These are phyloP conservation scores for Leccinum angustisporum DNA, from an alignment of 1,284 basidiomycete species.

Conservation along the genomic window DNA sequence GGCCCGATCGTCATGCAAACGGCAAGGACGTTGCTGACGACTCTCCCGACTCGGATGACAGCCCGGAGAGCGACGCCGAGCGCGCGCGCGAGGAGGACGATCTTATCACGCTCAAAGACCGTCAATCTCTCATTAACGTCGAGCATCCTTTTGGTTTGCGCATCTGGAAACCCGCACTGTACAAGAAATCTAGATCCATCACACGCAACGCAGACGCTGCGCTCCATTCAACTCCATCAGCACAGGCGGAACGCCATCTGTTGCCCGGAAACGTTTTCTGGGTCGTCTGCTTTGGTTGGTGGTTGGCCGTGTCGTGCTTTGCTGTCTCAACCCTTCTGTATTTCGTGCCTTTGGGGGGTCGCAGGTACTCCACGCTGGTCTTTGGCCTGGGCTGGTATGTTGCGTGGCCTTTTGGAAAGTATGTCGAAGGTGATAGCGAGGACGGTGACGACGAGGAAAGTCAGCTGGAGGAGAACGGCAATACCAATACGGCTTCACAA, in stretches of 20 bases:
- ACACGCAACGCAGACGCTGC: slow-evolving; percentile 95
- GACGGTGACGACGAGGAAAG: slow-evolving; percentile 47
- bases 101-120: slow-evolving; percentile 92
- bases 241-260: slow-evolving; percentile 87
- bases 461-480: slow-evolving; percentile 31
- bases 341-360: slow-evolving; percentile 77
- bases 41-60: slow-evolving; percentile 37
- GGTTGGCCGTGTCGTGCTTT: slow-evolving; percentile 80
- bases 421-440: slow-evolving; percentile 84
- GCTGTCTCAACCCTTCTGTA: slow-evolving; percentile 68
- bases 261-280: slow-evolving; percentile 94
- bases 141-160: slow-evolving; percentile 99
- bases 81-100: slow-evolving; percentile 63
- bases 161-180: slow-evolving; percentile 99
- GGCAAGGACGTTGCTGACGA: slow-evolving; percentile 31
- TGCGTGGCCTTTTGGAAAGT: slow-evolving; percentile 98
- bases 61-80: slow-evolving; percentile 34
- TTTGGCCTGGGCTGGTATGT: slow-evolving; percentile 96
- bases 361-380: slow-evolving; percentile 82
- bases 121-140: slow-evolving; percentile 98
- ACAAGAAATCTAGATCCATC: slow-evolving; percentile 97
- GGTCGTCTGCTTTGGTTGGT: slow-evolving; percentile 87
- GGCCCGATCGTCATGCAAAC: slow-evolving; percentile 24
- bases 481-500: slow-evolving; percentile 28
- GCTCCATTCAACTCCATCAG: slow-evolving; percentile 89